Base-by-base conservation (phyloP, 2,329 filamentous ascomycete species). In the Pyricularia pennisetigena region DNA sequence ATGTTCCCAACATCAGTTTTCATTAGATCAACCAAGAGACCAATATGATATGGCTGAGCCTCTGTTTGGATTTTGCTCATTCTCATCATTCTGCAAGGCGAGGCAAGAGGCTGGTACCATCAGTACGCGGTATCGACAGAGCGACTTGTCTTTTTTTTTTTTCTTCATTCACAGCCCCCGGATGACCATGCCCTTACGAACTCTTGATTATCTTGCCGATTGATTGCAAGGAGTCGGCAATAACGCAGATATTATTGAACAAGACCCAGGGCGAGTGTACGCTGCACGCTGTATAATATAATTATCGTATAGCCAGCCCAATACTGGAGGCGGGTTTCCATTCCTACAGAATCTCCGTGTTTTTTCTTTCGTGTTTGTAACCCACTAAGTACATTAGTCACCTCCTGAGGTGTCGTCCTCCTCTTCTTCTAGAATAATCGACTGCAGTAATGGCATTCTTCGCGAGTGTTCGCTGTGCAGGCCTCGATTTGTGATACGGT, bases 391-490 rank as follows among this genome's bases (percentile, higher is more conserved):
- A 23, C 63, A 61, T 35, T 67, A 67, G 65, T 35, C 65, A 9
- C 66, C 66, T n/a, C 12, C 59, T 4, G 59, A 63, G 26, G 66
- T 63, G 29, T 67, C 66, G 28, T 67, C 66, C 30, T 67, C 66
- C 12, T 67, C 66, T 26, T 67, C 66, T 35, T 67, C 66, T 61
- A 67, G 32, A 41, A 67, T 67, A 35, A 67, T 67, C 12, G 66
- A 67, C 59, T 67, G 66, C 28, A 67, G 66, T 29, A 67, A 41
- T 26, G 66, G 66, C 66, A 67, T 67, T 59, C 32, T 67, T 26
- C 57, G 59, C 32, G 41, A 41, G 66, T 67, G 66, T 61, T 67
- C 66, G 66, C 66, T 67, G 66, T 49, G 24, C 30, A 61, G 30
- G 16, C 65, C 65, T 5, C 57, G 23, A 24, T 26, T 64, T 24